Evolutionary conservation across 1,284 basidiomycete species (phyloP), one percentile per base, ranked within the genome.

Genomic region (Naganishia sp.): DNA sequence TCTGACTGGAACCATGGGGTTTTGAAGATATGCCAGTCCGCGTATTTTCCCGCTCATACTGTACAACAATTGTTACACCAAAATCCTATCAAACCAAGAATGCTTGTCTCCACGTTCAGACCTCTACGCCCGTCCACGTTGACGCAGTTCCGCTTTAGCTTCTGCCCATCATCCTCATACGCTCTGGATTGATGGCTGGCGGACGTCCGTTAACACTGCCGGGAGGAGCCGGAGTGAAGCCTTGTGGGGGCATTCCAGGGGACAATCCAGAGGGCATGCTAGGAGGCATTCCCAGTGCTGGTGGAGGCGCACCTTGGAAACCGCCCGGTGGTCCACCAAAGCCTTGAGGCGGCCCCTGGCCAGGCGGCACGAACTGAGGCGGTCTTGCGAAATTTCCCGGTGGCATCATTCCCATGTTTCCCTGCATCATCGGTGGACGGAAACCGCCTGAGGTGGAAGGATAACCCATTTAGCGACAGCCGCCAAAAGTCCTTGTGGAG

Each of bases 121-220:
- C 13, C 7, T 39, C 35, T 39, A 13, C 35, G 10, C 35, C 7
- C 35, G 35, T 10, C 35, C 35, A 13, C 35, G 35, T 13, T 39
- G 35, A 28, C 28, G 35, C 35, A 10, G 35, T 39, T 39, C 35
- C 10, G 25, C 21, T 39, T 28, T 61, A 61, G 25, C 39, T 28
- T 21, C 31, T 67, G 5, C 63, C 67, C 67, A 68, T 62, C 67
- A 68, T 68, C 52, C 63, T 65, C 67, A 68, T 66, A 21, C 63
- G 52, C 45, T 68, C 67, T 21, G 67, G 67, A 21, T 68, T 68
- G 63, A 68, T 58, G 35, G 51, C 57, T 17, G 67, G 67, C 42
- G 67, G 55, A 35, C 62, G 67, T 41, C 62, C 67, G 65, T 64
- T 68, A 21, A 57, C 57, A 41, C 62, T 49, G 15, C 56, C 62